These are phyloP conservation scores for Sinapis alba DNA, from an alignment of 441 rosid genomes.

Conservation along the genomic window DNA sequence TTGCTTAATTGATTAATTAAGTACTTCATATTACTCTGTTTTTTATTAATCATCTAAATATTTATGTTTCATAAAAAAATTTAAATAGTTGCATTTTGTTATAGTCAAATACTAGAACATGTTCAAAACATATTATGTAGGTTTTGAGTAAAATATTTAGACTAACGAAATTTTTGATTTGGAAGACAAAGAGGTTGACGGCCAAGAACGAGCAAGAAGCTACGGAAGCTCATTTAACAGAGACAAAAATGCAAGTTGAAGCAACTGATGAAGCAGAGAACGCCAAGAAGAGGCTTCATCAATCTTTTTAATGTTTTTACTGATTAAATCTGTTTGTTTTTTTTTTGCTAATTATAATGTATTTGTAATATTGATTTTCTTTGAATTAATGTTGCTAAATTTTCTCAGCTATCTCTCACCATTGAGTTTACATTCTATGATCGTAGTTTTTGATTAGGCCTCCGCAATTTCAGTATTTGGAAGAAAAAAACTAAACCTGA, in stretches of 20 bases:
- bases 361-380: neutral
- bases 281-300: constrained; percentile 45
- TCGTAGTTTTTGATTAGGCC: neutral
- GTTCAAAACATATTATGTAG: neutral
- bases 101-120: neutral
- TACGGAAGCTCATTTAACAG: constrained; percentile 49
- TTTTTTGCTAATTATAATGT: neutral
- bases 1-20: neutral
- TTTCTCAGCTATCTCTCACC: neutral
- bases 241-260: constrained; percentile 59
- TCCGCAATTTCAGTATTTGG: neutral
- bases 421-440: neutral
- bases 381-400: neutral
- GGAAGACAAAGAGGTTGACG: constrained; percentile 50
- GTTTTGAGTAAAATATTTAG: neutral
- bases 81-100: neutral
- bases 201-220: constrained; percentile 66
- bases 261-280: constrained; percentile 64
- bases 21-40: neutral
- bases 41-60: neutral
- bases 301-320: constrained; percentile 17
- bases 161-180: neutral
- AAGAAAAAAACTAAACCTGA: neutral
- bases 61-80: neutral
- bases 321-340: neutral